These are phyloP conservation scores for Fomitopsis betulina DNA, from an alignment of 1,284 basidiomycete genomes.

Conservation along the genomic window DNA sequence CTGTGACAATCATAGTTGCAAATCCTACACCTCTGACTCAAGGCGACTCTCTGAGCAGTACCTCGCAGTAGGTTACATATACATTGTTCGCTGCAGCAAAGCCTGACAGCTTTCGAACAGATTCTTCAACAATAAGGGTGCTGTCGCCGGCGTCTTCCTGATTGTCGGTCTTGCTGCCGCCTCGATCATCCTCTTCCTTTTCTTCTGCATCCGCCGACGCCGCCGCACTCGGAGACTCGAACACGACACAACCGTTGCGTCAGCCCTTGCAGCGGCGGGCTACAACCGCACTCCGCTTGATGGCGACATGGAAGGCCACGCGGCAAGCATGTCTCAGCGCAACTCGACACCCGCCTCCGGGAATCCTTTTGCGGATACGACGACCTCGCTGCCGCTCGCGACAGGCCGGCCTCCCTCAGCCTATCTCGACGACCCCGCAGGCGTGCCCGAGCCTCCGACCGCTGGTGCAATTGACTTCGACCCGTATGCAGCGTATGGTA, in stretches of 20 bases:
- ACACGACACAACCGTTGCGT: conserved; percentile 61
- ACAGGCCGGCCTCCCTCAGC: conserved; percentile 28
- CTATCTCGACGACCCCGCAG: conserved; percentile 18
- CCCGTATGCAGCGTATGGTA: conserved; percentile 48
- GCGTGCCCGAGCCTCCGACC: conserved; percentile 14
- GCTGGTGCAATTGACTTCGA: conserved; percentile 36
- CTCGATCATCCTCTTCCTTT: conserved; percentile 63
- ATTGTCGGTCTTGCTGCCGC: conserved; percentile 70
- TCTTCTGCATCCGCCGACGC: conserved; percentile 65
- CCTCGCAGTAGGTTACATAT: conserved; percentile 39
- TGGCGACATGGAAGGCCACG: conserved; percentile 50
- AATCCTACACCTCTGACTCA: conserved; percentile 64
- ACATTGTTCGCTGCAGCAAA: conserved; percentile 2
- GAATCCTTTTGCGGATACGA: conserved; percentile 12
- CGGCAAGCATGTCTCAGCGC: conserved; percentile 21
- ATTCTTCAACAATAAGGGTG: conserved; percentile 72
- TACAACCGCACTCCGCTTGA: conserved; percentile 61
- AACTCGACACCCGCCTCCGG: conserved; percentile 14
- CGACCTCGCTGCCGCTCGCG: conserved; percentile 16
- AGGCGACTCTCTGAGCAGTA: conserved; percentile 27
- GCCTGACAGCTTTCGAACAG: conserved; percentile 30
- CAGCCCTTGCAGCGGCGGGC: conserved; percentile 64
- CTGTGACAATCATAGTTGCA: conserved; percentile 53
- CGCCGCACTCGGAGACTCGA: conserved; percentile 54
- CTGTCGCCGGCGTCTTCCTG: conserved; percentile 73